These are phyloP conservation scores for Mycosphaerella sp. DNA, from an alignment of 2,329 filamentous ascomycete species.

Conservation along the genomic window DNA sequence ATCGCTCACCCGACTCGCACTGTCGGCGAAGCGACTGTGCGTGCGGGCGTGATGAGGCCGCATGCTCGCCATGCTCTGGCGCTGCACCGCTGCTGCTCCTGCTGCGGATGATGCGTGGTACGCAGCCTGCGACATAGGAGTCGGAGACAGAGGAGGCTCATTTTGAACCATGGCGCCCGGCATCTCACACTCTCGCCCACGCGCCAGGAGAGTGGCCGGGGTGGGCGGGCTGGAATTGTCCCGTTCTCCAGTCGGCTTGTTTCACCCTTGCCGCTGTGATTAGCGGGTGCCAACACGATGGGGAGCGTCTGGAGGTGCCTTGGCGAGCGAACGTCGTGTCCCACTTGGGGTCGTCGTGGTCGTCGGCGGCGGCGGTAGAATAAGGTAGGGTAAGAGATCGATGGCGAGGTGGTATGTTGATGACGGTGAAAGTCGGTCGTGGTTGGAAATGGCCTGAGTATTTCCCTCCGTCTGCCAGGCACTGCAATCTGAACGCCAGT, in stretches of 20 bases:
- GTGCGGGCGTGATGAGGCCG: conserved; percentile 14
- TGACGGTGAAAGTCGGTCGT: not conserved
- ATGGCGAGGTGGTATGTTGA: not conserved
- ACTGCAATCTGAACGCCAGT: not conserved
- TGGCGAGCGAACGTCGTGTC: not conserved
- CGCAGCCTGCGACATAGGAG: conserved; percentile 5
- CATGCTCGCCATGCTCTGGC: conserved; percentile 2
- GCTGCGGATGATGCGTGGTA: not conserved
- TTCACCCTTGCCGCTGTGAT: not conserved
- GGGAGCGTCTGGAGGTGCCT: not conserved
- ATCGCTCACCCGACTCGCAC: conserved; percentile 18
- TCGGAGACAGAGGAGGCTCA: conserved; percentile 2
- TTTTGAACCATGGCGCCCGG: not conserved
- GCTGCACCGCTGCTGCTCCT: not conserved
- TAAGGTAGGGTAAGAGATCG: not conserved
- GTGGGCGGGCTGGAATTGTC: not conserved
- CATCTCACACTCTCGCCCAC: not conserved
- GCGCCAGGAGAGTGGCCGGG: conserved; percentile 3
- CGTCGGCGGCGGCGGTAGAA: not conserved
- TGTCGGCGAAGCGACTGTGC: conserved; percentile 18
- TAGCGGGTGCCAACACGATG: not conserved
- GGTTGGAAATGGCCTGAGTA: not conserved
- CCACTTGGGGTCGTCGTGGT: not conserved
- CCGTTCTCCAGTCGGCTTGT: conserved; percentile 4
- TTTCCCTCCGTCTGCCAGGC: not conserved